phyloP scores from a whole-genome alignment of 2,329 filamentous ascomycete genomes.

The Nemania sp. region DNA sequence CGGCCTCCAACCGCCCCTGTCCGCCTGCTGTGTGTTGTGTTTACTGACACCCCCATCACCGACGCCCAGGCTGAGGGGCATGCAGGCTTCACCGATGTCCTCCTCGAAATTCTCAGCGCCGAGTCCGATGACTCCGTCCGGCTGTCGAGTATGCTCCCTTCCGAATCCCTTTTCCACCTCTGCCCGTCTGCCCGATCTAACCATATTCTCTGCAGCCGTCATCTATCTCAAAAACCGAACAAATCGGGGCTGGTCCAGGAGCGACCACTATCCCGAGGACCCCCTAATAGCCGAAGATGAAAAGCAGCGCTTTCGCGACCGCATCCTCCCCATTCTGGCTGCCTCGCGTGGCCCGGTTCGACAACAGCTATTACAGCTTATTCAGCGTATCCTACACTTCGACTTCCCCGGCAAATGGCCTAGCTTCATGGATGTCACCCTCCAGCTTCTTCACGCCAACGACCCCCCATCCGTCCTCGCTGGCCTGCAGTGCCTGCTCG shows the following conservation, averaged over 20 bases:
- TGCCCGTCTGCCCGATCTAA: slow-evolving; percentile 33
- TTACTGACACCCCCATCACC: slow-evolving; percentile 36
- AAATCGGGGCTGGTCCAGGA: slow-evolving; percentile 87
- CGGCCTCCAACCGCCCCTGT: slow-evolving; percentile 9
- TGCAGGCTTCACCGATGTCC: slow-evolving; percentile 88
- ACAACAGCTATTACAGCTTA: slow-evolving; percentile 90
- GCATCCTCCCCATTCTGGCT: slow-evolving; percentile 89
- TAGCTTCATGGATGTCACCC: slow-evolving; percentile 90
- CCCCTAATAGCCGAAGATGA: slow-evolving; percentile 87
- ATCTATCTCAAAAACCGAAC: slow-evolving; percentile 99
- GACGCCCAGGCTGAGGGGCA: slow-evolving; percentile 82
- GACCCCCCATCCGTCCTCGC: slow-evolving; percentile 90
- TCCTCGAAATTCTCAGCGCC: slow-evolving; percentile 88
- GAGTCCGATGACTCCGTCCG: slow-evolving; percentile 89
- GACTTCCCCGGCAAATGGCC: slow-evolving; percentile 97
- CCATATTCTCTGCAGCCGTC: slow-evolving; percentile 73
- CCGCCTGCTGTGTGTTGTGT: slow-evolving; percentile 32
- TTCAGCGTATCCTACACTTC: slow-evolving; percentile 95
- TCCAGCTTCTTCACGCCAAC: slow-evolving; percentile 88
- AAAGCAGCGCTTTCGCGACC: slow-evolving; percentile 86
- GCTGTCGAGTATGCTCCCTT: slow-evolving; percentile 79
- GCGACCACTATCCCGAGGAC: slow-evolving; percentile 79
- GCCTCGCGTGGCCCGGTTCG: slow-evolving; percentile 83
- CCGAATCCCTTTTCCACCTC: slow-evolving; percentile 18
- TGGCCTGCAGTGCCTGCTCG: slow-evolving; percentile 91